Conservation (phyloP, 73 alveolate genomes). For the Paramecium pentaurelia region DNA sequence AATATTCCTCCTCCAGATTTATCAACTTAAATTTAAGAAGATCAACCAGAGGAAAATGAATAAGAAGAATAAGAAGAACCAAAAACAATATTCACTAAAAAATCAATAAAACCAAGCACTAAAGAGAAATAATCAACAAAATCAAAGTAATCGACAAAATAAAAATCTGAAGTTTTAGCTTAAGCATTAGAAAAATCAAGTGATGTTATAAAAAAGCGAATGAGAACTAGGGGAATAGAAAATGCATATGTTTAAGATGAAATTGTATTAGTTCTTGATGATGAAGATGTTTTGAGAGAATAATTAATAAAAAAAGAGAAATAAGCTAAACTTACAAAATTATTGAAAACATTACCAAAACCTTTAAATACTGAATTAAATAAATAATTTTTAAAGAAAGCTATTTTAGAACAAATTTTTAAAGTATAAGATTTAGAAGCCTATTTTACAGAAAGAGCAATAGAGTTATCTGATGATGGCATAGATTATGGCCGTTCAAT, state of each 20-base stretch:
- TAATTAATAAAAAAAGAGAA: conserved; percentile 17
- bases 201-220: neutral
- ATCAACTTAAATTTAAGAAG: neutral
- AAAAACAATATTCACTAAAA: neutral
- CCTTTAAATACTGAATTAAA: conserved; percentile 45
- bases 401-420: conserved; percentile 57
- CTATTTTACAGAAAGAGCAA: conserved; percentile 66
- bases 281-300: neutral
- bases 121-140: neutral
- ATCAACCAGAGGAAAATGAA: neutral
- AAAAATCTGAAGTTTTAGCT: neutral
- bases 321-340: neutral
- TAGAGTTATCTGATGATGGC: conserved; percentile 63
- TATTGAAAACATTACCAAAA: neutral
- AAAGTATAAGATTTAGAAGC: conserved; percentile 71
- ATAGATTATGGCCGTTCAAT: conserved; percentile 83
- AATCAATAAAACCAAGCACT: neutral
- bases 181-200: neutral
- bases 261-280: neutral
- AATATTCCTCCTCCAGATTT: neutral
- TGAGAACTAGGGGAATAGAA: neutral
- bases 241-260: conserved; percentile 20
- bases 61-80: neutral
- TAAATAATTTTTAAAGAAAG: conserved; percentile 21
- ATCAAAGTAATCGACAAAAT: neutral